phyloP scores from a whole-genome alignment of 108 stramenopile species.

The Skeletonema potamos region DNA sequence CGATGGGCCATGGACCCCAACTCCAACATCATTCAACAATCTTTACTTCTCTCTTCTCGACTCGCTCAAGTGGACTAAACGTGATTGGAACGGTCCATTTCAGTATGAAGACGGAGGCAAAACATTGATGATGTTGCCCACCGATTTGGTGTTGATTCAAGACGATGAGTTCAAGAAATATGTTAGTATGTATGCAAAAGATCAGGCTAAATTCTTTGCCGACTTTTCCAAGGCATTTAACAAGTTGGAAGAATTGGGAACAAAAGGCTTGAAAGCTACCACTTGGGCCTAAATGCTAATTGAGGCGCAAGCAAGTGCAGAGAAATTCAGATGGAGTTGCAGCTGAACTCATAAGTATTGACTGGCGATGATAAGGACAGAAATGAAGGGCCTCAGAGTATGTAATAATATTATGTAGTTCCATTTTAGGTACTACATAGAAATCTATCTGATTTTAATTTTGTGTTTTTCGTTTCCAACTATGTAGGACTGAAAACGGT shows the following conservation, averaged over 20 bases:
- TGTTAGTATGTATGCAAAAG: constrained; percentile 74
- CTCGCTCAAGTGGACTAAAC: constrained; percentile 57
- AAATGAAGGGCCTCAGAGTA: too few species aligned
- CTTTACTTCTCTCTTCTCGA: constrained; percentile 71
- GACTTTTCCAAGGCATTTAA: constrained; percentile 83
- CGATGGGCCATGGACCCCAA: constrained; percentile 83
- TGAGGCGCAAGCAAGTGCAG: background rate
- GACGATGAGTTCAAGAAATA: constrained; percentile 77
- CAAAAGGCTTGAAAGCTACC: constrained; percentile 34
- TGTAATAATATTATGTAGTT: too few species aligned
- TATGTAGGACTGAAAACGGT: too few species aligned
- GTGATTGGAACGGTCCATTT: constrained; percentile 65
- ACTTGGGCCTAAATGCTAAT: constrained; percentile 42
- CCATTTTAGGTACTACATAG: too few species aligned
- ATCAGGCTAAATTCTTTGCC: constrained; percentile 57
- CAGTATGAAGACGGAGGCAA: constrained; percentile 75
- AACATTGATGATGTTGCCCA: constrained; percentile 84
- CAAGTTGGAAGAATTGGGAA: constrained; percentile 71
- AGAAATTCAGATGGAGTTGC: background rate
- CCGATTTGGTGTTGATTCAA: constrained; percentile 71
- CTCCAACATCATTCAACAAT: constrained; percentile 79
- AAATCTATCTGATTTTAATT: too few species aligned
- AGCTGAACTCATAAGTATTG: too few species aligned
- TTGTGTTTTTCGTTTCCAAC: too few species aligned
- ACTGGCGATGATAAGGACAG: too few species aligned